A percentile compares a stretch with the other conserved stretches of the same genome.
These are phyloP conservation scores for Ophiobolus disseminans DNA, from an alignment of 2,329 filamentous ascomycete species.

Conservation along the genomic window DNA sequence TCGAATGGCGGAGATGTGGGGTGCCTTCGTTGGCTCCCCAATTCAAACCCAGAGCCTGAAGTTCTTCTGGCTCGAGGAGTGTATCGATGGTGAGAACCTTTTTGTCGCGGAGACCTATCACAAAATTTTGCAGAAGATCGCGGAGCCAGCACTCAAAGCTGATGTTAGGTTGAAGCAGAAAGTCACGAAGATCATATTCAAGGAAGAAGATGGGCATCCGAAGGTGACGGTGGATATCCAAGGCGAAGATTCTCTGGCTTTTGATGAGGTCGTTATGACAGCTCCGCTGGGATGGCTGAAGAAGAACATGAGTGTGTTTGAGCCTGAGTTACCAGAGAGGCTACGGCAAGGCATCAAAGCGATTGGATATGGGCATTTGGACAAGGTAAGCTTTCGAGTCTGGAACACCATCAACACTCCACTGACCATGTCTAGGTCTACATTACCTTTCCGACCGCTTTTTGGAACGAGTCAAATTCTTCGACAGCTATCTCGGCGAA, in stretches of 20 bases:
- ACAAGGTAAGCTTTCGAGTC: constrained; percentile 62
- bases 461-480: constrained; percentile 64
- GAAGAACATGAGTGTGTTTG: constrained; percentile 57
- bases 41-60: constrained; percentile 72
- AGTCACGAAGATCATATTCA: constrained; percentile 53
- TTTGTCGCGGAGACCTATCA: constrained; percentile 69
- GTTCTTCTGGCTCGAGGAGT: constrained; percentile 81
- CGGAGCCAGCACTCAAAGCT: constrained; percentile 64
- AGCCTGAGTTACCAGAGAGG: constrained; percentile 64
- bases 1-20: constrained; percentile 70
- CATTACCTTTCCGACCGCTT: constrained; percentile 73
- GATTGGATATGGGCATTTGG: constrained; percentile 73
- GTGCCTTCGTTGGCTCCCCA: constrained; percentile 72
- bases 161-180: constrained; percentile 59
- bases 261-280: constrained; percentile 74
- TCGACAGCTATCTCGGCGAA: constrained; percentile 2
- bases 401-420: constrained; percentile 29
- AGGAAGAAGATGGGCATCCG: constrained; percentile 21
- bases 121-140: constrained; percentile 65
- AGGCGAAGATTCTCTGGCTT: constrained; percentile 57
- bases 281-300: constrained; percentile 67
- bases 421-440: constrained; percentile 43
- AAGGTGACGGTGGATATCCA: constrained; percentile 53
- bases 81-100: constrained; percentile 73
- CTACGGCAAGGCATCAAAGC: constrained; percentile 67